phyloP scores from a whole-genome alignment of 305 asterid genomes.

The Rubia occidens region DNA sequence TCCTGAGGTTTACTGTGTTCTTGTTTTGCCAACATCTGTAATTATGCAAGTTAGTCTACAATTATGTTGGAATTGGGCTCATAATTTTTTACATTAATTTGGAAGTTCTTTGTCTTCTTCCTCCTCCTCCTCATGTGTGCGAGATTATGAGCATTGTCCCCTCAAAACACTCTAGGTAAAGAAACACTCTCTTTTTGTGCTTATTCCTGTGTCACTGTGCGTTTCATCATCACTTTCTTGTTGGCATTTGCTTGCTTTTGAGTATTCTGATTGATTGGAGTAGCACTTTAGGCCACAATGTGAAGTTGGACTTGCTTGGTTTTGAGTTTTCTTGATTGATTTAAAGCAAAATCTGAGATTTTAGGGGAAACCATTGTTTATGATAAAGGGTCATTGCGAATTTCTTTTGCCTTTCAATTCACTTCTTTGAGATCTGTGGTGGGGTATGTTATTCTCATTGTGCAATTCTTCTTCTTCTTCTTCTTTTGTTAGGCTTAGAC shows the following conservation, averaged over 20 bases:
- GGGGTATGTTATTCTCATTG: conserved; percentile 43
- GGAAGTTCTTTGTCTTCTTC: conserved; percentile 52
- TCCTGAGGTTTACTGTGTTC: no score
- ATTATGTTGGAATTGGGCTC: no score
- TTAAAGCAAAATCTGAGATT: conserved; percentile 18
- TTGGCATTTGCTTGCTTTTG: conserved; percentile 10
- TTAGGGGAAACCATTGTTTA: conserved; percentile 46
- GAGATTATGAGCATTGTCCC: conserved; percentile 20
- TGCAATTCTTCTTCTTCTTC: conserved; percentile 27
- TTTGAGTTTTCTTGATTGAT: neutral
- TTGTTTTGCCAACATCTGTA: no score
- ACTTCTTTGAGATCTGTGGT: conserved; percentile 58
- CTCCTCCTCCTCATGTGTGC: conserved; percentile 22
- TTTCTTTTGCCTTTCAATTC: conserved; percentile 34
- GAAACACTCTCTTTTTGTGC: conserved; percentile 20
- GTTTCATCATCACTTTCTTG: neutral
- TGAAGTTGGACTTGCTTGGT: neutral
- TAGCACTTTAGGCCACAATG: conserved; percentile 13
- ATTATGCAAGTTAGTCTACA: no score
- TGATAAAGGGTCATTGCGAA: conserved; percentile 34
- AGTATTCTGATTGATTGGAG: conserved; percentile 29
- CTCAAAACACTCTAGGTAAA: conserved; percentile 13
- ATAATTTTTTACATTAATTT: neutral
- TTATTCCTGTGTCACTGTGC: conserved; percentile 17
- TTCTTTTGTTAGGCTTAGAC: conserved; percentile 21